Percentiles rank a stretch among this genome's conserved stretches.
Evolutionary conservation across 2,329 filamentous ascomycete species (phyloP).

Genomic region (Thelonectria discophora): DNA sequence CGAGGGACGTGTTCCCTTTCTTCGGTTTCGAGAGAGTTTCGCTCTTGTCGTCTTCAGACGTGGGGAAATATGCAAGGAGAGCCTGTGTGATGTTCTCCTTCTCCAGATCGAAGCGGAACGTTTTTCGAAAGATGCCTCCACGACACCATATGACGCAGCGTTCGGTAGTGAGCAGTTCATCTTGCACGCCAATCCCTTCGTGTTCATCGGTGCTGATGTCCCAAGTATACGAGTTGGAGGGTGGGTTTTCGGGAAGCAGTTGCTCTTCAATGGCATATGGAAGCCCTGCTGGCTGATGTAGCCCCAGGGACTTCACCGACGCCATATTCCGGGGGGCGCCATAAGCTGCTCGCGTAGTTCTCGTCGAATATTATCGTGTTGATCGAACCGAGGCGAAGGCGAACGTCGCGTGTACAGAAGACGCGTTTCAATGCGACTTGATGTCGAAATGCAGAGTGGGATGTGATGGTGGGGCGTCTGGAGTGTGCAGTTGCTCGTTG

Average conservation of each 20-base stretch:
- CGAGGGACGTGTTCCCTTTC: constrained; percentile 47
- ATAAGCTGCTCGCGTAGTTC: constrained; percentile 40
- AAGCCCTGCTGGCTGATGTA: constrained; percentile 87
- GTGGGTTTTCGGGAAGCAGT: constrained; percentile 74
- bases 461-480: constrained; percentile 36
- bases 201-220: constrained; percentile 62
- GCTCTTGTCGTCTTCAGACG: constrained; percentile 52
- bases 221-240: constrained; percentile 78
- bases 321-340: constrained; percentile 71
- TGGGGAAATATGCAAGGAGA: constrained; percentile 82
- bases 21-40: constrained; percentile 23
- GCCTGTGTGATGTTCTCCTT: constrained; percentile 88
- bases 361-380: neutral
- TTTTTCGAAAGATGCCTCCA: constrained; percentile 83
- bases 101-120: constrained; percentile 86
- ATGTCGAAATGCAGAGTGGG: constrained; percentile 19
- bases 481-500: no score
- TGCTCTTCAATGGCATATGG: constrained; percentile 84
- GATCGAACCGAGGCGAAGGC: constrained; percentile 7
- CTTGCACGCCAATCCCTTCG: constrained; percentile 63
- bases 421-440: constrained; percentile 32
- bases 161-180: constrained; percentile 82
- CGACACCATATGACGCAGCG: constrained; percentile 88
- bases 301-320: constrained; percentile 86
- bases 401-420: constrained; percentile 25